Evolutionary conservation across 805 yeast species (phyloP).

Genomic region (Starmera quercuum): DNA sequence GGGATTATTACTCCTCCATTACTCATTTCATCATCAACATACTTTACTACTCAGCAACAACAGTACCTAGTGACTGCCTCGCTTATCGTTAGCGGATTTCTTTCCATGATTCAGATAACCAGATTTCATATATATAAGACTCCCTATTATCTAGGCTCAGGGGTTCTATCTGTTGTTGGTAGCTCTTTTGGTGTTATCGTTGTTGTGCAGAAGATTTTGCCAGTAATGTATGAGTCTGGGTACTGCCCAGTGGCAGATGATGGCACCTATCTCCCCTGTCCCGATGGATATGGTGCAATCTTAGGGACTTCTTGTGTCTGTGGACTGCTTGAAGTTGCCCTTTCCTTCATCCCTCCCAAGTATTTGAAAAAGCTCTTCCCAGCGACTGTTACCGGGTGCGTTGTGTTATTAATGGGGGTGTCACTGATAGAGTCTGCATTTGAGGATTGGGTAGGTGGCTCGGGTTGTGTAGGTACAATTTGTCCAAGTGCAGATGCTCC

Average conservation of each 20-base stretch:
- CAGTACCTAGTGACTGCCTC: conserved; percentile 70
- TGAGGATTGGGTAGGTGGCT: conserved; percentile 83
- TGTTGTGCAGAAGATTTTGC: conserved; percentile 68
- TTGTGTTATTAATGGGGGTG: conserved; percentile 77
- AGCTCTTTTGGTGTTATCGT: conserved; percentile 85
- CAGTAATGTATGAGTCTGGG: conserved; percentile 72
- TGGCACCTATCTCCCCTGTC: conserved; percentile 72
- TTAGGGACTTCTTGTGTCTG: conserved; percentile 73
- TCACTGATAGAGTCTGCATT: conserved; percentile 66
- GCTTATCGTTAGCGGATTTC: conserved; percentile 61
- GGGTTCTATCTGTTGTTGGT: conserved; percentile 83
- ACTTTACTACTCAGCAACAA: conserved; percentile 39
- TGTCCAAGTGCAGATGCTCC: conserved; percentile 49
- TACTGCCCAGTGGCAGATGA: conserved; percentile 54
- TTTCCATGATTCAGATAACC: conserved; percentile 72
- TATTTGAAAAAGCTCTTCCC: conserved; percentile 72
- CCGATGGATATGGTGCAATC: conserved; percentile 82
- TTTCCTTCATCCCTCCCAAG: conserved; percentile 75
- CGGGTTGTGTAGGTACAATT: conserved; percentile 47
- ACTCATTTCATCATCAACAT: conserved; percentile 58
- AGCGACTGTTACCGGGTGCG: conserved; percentile 88
- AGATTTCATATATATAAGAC: conserved; percentile 73
- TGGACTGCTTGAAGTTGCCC: conserved; percentile 59
- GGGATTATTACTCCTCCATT: conserved; percentile 85
- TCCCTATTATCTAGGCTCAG: conserved; percentile 81